Conservation (phyloP, 495 filamentous ascomycete species). For the Pyrenula aspistea region DNA sequence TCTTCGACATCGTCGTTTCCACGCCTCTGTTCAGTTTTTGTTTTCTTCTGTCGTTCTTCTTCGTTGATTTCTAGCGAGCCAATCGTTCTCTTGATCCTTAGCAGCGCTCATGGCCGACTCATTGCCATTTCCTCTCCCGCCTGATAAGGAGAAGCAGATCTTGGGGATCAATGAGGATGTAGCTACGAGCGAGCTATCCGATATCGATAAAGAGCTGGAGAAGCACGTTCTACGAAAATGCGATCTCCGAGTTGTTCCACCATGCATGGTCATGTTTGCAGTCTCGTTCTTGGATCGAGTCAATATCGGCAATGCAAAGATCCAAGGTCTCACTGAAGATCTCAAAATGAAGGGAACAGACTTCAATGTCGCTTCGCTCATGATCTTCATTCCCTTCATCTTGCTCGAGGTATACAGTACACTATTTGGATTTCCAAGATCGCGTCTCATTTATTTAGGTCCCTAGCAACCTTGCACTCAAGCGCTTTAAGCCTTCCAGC, state of each 20-base stretch:
- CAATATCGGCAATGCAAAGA: constrained; percentile 54
- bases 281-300: constrained; percentile 37
- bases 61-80: neutral
- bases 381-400: constrained; percentile 53
- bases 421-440: constrained; percentile 38
- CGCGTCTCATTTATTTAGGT: constrained; percentile 35
- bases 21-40: neutral
- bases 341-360: constrained; percentile 27
- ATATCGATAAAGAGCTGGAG: neutral
- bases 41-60: neutral
- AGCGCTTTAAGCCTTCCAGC: constrained; percentile 20
- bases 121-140: neutral
- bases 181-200: neutral
- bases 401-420: constrained; percentile 51
- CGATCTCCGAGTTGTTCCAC: constrained; percentile 10
- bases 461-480: constrained; percentile 48
- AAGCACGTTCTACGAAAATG: constrained; percentile 4
- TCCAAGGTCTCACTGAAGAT: constrained; percentile 43
- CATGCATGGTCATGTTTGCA: constrained; percentile 10
- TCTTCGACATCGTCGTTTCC: neutral
- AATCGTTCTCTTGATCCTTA: neutral
- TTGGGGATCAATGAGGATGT: neutral
- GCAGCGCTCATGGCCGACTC: neutral
- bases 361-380: constrained; percentile 38
- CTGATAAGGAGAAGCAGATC: neutral